phyloP scores from a whole-genome alignment of 148 eudicot species.

The Arctostaphylos glauca region DNA sequence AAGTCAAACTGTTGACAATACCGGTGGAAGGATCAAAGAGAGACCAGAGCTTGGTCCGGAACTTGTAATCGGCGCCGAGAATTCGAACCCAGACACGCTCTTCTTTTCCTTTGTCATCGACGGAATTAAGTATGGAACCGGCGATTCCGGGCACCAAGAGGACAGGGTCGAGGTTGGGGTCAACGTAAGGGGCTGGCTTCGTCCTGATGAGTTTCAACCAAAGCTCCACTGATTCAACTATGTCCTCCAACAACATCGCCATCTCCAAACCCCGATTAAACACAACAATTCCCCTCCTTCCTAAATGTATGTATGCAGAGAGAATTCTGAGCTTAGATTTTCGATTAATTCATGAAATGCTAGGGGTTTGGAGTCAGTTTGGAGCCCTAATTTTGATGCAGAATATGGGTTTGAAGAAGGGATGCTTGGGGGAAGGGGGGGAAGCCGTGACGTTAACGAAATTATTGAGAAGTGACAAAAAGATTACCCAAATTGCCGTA shows the following conservation, averaged over 20 bases:
- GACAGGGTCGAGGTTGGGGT: conserved; percentile 86
- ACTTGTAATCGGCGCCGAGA: conserved; percentile 69
- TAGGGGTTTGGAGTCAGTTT: background rate
- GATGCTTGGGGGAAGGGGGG: background rate
- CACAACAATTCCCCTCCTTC: background rate
- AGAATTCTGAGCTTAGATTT: no score
- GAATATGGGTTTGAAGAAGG: background rate
- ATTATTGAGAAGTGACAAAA: background rate
- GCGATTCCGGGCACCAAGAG: conserved; percentile 91
- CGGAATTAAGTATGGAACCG: conserved; percentile 85
- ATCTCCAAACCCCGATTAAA: conserved; percentile 16
- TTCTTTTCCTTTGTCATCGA: conserved; percentile 47
- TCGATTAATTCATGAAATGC: background rate
- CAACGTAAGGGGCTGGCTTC: conserved; percentile 48
- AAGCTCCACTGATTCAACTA: conserved; percentile 54
- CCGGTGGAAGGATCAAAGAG: conserved; percentile 80
- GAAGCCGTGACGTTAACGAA: background rate
- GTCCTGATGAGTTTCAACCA: conserved; percentile 58
- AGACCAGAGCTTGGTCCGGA: conserved; percentile 83
- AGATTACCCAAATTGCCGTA: background rate
- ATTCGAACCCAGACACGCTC: conserved; percentile 97
- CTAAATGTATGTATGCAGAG: background rate
- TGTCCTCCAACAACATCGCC: conserved; percentile 54
- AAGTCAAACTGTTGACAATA: conserved; percentile 13
- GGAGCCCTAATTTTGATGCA: background rate